A percentile compares a stretch with the other conserved stretches of the same genome.
phyloP scores from a whole-genome alignment of 176 grass and related monocot species.

The Ensete ventricosum region DNA sequence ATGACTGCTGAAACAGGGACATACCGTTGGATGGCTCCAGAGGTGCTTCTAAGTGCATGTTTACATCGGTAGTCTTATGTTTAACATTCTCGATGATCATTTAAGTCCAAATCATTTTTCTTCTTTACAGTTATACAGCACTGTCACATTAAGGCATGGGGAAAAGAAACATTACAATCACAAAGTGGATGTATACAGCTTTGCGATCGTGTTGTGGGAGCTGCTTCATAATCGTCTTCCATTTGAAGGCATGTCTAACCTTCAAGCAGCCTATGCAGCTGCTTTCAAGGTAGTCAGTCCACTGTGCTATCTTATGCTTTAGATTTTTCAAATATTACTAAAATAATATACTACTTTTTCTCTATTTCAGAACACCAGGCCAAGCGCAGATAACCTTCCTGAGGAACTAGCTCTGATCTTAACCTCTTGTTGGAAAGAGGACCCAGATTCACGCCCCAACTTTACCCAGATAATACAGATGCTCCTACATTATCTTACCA shows the following conservation, averaged over 20 bases:
- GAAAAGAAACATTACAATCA: conserved; percentile 99
- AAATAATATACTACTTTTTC: not conserved
- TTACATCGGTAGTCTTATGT: not conserved
- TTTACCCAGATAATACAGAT: conserved; percentile 91
- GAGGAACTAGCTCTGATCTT: conserved; percentile 63
- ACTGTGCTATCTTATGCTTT: not conserved
- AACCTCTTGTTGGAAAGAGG: conserved; percentile 97
- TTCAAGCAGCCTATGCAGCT: conserved; percentile 98
- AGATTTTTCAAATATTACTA: not conserved
- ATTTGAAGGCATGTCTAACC: conserved; percentile 98
- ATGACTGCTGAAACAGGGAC: conserved; percentile 99
- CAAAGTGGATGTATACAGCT: conserved; percentile 99
- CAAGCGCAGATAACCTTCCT: conserved; percentile 84
- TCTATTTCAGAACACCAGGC: conserved; percentile 68
- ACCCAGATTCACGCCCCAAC: conserved; percentile 73
- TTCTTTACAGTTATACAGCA: conserved; percentile 77
- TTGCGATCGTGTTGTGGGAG: conserved; percentile 98
- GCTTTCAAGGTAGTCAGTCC: conserved; percentile 85
- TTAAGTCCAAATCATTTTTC: conserved; percentile 17
- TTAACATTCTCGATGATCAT: conserved; percentile 9
- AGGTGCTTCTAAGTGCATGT: conserved; percentile 40
- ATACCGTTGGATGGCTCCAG: conserved; percentile 99
- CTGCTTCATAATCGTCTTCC: conserved; percentile 83
- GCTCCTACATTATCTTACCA: conserved; percentile 87
- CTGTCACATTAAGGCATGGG: conserved; percentile 91